These are phyloP conservation scores for Parastagonospora avenae DNA, from an alignment of 2,329 filamentous ascomycete species.

Conservation along the genomic window DNA sequence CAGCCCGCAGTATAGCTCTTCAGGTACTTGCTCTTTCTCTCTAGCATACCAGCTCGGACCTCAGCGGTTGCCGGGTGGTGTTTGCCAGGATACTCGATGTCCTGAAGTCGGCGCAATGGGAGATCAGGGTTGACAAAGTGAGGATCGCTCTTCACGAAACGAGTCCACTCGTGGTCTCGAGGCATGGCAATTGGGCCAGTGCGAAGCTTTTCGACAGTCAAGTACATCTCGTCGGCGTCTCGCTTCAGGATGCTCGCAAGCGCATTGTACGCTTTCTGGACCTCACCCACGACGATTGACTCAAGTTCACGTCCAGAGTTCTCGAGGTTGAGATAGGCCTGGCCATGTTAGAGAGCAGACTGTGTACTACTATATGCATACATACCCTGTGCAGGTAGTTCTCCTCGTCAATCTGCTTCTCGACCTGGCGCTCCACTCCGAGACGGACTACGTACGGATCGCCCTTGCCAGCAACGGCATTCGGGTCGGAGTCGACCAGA, in stretches of 20 bases:
- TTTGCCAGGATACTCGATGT: conserved; percentile 90
- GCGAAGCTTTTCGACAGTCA: conserved; percentile 78
- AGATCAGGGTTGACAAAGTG: conserved; percentile 86
- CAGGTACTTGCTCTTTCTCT: conserved; percentile 98
- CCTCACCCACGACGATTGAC: conserved; percentile 94
- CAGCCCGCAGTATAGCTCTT: conserved; percentile 97
- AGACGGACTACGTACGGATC: conserved; percentile 90
- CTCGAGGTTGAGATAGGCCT: conserved; percentile 95
- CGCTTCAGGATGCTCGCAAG: conserved; percentile 90
- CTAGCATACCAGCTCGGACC: conserved; percentile 86
- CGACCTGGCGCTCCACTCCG: conserved; percentile 85
- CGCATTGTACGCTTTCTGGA: conserved; percentile 96
- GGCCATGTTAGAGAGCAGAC: conserved; percentile 13
- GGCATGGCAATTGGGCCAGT: conserved; percentile 89
- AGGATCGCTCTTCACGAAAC: conserved; percentile 79
- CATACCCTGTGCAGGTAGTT: conserved; percentile 91
- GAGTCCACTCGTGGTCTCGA: conserved; percentile 88
- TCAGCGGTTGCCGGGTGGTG: conserved; percentile 83
- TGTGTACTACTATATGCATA: not conserved
- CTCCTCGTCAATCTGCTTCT: conserved; percentile 93
- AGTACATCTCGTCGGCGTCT: conserved; percentile 82
- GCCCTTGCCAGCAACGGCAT: conserved; percentile 78
- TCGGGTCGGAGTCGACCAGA: conserved; percentile 77
- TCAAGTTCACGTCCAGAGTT: conserved; percentile 93
- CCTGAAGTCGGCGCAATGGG: conserved; percentile 76